Conservation (phyloP, 345 rosid species). For the Salix arbutifolia region DNA sequence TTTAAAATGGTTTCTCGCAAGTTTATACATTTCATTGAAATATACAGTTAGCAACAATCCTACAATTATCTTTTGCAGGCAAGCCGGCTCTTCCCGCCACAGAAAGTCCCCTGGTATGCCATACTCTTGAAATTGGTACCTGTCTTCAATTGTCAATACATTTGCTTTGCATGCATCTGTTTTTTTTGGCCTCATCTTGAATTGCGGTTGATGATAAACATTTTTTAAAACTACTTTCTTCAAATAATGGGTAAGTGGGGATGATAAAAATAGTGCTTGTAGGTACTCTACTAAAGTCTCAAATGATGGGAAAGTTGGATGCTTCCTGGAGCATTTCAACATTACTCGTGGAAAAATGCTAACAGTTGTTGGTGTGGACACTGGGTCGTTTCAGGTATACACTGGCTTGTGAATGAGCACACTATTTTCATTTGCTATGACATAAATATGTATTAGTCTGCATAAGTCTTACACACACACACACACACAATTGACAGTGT, state of each 20-base stretch:
- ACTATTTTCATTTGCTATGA: not conserved
- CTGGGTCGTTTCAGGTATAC: slow-evolving; percentile 39
- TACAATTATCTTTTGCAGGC: slow-evolving; percentile 47
- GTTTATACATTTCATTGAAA: slow-evolving; percentile 6
- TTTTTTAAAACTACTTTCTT: slow-evolving; percentile 4
- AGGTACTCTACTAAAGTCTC: slow-evolving; percentile 57
- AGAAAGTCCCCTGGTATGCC: slow-evolving; percentile 63
- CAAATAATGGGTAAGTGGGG: not conserved
- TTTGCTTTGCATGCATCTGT: too few species aligned
- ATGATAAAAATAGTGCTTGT: slow-evolving; percentile 25
- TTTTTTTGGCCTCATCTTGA: not conserved
- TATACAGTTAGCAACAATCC: slow-evolving; percentile 21
- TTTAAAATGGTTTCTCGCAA: slow-evolving; percentile 1
- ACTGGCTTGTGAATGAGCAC: not conserved
- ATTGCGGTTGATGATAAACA: slow-evolving; percentile 2
- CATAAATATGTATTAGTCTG: not conserved
- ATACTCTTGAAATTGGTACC: slow-evolving; percentile 10
- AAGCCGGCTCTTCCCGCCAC: slow-evolving; percentile 31
- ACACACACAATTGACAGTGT: too few species aligned
- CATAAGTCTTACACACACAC: not conserved
- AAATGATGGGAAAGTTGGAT: slow-evolving; percentile 23
- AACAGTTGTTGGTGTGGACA: slow-evolving; percentile 43
- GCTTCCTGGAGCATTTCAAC: slow-evolving; percentile 37
- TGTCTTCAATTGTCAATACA: not conserved
- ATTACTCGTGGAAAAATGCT: slow-evolving; percentile 42